phyloP scores from a whole-genome alignment of 2,329 filamentous ascomycete genomes.

The Onygenales sp. region DNA sequence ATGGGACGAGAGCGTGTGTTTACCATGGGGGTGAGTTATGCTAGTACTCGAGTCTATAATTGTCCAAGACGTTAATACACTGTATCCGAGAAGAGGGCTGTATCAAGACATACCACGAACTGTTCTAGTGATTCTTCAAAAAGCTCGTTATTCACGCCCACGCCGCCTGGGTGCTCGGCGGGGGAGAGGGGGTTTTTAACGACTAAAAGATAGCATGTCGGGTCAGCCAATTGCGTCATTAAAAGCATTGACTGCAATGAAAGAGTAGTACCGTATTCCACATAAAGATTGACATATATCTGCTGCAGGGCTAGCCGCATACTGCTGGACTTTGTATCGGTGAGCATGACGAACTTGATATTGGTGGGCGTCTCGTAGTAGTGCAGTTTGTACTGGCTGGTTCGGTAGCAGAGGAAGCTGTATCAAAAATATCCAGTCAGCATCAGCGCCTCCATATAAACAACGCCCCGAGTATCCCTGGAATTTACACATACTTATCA shows the following conservation, averaged over 20 bases:
- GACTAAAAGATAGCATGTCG: constrained; percentile 27
- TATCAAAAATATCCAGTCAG: constrained; percentile 16
- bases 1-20: too few species aligned
- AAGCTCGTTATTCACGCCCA: constrained; percentile 56
- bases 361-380: constrained; percentile 98
- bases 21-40: too few species aligned
- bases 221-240: neutral
- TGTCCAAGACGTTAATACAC: too few species aligned
- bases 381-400: constrained; percentile 92
- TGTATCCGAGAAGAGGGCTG: neutral
- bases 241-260: neutral
- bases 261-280: constrained; percentile 61
- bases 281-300: constrained; percentile 96
- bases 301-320: constrained; percentile 93
- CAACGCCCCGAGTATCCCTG: neutral
- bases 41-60: too few species aligned
- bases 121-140: constrained; percentile 51
- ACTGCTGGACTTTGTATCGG: constrained; percentile 77
- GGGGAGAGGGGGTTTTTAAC: constrained; percentile 57
- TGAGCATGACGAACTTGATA: constrained; percentile 93
- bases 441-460: neutral
- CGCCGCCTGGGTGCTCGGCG: constrained; percentile 50
- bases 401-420: constrained; percentile 88
- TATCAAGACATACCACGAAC: constrained; percentile 35
- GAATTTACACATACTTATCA: constrained; percentile 47